phyloP scores from a whole-genome alignment of 176 grass and related monocot species.

The Triticum timopheevii region DNA sequence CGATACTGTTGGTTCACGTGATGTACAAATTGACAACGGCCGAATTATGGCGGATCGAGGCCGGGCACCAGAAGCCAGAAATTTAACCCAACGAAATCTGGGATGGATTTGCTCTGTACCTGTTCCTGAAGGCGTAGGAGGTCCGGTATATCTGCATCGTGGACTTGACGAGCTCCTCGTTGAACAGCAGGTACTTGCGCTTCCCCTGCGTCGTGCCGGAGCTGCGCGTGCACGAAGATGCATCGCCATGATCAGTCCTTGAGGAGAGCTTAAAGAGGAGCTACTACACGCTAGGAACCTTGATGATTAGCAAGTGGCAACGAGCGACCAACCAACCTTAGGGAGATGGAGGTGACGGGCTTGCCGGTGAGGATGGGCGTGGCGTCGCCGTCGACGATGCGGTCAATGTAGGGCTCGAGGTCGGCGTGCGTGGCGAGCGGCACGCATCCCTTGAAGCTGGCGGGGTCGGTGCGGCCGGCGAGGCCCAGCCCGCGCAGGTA shows the following conservation, averaged over 20 bases:
- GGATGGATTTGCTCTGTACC: background rate
- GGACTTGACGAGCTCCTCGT: slow-evolving; percentile 74
- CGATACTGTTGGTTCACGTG: background rate
- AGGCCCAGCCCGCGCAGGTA: slow-evolving; percentile 62
- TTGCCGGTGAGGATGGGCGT: slow-evolving; percentile 59
- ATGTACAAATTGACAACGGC: background rate
- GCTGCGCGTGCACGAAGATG: slow-evolving; percentile 16
- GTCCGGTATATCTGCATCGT: slow-evolving; percentile 82
- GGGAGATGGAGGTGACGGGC: slow-evolving; percentile 70
- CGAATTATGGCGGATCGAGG: background rate
- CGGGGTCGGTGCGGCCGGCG: slow-evolving; percentile 57
- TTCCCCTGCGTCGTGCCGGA: slow-evolving; percentile 93
- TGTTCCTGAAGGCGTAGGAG: slow-evolving; percentile 85
- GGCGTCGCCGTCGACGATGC: slow-evolving; percentile 74
- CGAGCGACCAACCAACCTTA: slow-evolving; percentile 55
- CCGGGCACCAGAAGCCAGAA: background rate
- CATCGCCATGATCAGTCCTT: background rate
- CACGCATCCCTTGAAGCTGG: slow-evolving; percentile 59
- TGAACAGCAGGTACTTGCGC: slow-evolving; percentile 80
- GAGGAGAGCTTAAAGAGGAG: background rate
- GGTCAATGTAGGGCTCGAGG: slow-evolving; percentile 77
- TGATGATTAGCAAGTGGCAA: background rate
- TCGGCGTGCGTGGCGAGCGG: slow-evolving; percentile 64
- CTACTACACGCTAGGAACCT: too few species aligned
- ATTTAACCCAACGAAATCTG: background rate